Percentiles rank a stretch among this genome's conserved stretches.
These are phyloP conservation scores for Pichia sp. DNA, from an alignment of 1,139 yeast genomes.

Conservation along the genomic window DNA sequence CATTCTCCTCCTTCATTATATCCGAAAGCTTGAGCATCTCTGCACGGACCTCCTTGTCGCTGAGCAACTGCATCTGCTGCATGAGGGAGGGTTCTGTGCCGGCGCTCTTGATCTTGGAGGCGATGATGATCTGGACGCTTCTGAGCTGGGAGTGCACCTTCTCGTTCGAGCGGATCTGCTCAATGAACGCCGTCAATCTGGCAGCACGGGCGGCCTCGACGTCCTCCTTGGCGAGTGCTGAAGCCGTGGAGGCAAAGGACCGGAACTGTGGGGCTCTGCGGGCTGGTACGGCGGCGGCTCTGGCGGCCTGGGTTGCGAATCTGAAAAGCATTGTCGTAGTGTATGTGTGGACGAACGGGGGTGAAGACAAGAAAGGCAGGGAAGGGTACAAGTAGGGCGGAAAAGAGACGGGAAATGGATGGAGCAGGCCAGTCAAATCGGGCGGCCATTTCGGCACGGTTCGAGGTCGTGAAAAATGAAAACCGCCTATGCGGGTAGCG, in stretches of 20 bases:
- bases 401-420: too few species aligned
- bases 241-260: neutral
- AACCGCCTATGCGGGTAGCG: too few species aligned
- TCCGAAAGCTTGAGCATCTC: slow-evolving; percentile 17
- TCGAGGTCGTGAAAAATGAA: too few species aligned
- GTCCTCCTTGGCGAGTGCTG: slow-evolving; percentile 7
- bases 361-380: too few species aligned
- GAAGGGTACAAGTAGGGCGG: too few species aligned
- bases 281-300: neutral
- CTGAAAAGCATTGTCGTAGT: neutral
- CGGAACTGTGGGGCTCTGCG: neutral
- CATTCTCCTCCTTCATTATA: slow-evolving; percentile 12
- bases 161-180: slow-evolving; percentile 10
- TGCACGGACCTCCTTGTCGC: slow-evolving; percentile 14
- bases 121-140: slow-evolving; percentile 15
- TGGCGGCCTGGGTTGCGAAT: neutral
- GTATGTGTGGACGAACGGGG: too few species aligned
- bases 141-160: slow-evolving; percentile 11
- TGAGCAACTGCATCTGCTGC: slow-evolving; percentile 14
- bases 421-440: too few species aligned
- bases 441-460: too few species aligned
- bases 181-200: slow-evolving; percentile 10
- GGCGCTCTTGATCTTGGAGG: slow-evolving; percentile 10
- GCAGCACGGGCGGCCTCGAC: slow-evolving; percentile 10
- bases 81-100: slow-evolving; percentile 11